These are phyloP conservation scores for Scenedesmus sp. DNA, from an alignment of 163 green algal genomes.

Conservation along the genomic window DNA sequence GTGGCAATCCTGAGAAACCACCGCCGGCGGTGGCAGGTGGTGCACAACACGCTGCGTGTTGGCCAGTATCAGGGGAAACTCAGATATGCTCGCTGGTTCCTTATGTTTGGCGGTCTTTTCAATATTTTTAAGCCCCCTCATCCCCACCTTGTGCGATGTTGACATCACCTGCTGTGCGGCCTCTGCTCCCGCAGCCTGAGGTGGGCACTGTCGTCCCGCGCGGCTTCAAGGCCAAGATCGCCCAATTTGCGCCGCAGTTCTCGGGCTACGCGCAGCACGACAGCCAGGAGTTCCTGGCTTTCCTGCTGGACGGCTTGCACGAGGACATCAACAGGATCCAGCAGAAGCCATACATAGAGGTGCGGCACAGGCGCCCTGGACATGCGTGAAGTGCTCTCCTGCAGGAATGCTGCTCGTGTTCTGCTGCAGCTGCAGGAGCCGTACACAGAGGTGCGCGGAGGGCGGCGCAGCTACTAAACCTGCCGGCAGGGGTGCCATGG, in stretches of 20 bases:
- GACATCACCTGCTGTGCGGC: background rate
- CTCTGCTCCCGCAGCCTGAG: slow-evolving; percentile 53
- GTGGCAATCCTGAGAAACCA: no score
- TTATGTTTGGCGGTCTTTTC: no score
- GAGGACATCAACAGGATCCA: slow-evolving; percentile 98
- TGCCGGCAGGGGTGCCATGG: no score
- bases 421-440: background rate
- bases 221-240: slow-evolving; percentile 92
- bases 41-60: no score
- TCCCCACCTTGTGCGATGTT: no score
- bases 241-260: slow-evolving; percentile 94
- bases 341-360: slow-evolving; percentile 96
- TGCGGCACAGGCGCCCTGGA: slow-evolving; percentile 27
- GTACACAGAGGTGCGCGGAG: no score
- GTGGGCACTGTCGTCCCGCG: slow-evolving; percentile 80
- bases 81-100: no score
- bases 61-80: no score
- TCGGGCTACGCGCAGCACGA: slow-evolving; percentile 97
- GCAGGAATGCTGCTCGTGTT: background rate
- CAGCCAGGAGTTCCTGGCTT: slow-evolving; percentile 94
- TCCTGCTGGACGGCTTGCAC: slow-evolving; percentile 96
- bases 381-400: background rate
- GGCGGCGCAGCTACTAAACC: no score
- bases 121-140: no score
- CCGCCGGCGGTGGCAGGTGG: no score